A percentile compares a stretch with the other conserved stretches of the same genome.
phyloP scores from a whole-genome alignment of 345 rosid genomes.

The Gossypium bickii region DNA sequence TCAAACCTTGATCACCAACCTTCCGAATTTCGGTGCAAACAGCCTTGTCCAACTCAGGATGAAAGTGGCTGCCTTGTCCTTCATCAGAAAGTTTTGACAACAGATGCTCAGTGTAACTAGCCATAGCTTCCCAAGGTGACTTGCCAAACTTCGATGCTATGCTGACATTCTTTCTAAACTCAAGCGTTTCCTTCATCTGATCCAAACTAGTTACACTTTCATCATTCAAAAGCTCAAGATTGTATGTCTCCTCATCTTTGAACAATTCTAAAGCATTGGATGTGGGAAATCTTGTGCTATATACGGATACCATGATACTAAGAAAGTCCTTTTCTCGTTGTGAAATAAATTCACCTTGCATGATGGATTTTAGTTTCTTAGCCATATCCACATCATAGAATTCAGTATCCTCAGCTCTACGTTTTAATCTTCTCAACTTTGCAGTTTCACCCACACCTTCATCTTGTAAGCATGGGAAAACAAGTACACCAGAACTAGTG shows the following conservation, averaged over 20 bases:
- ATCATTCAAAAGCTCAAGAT: conserved; percentile 29
- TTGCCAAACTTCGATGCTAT: conserved; percentile 32
- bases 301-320: conserved; percentile 56
- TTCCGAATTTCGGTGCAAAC: conserved; percentile 54
- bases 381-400: conserved; percentile 38
- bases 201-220: conserved; percentile 30
- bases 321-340: conserved; percentile 95
- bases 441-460: conserved; percentile 93
- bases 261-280: conserved; percentile 46
- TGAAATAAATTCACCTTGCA: conserved; percentile 68
- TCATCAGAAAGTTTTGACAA: conserved; percentile 32
- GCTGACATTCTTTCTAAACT: conserved; percentile 31
- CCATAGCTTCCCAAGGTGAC: conserved; percentile 51
- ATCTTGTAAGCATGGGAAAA: conserved; percentile 61
- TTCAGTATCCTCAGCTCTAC: conserved; percentile 57
- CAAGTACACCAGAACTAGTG: conserved; percentile 63
- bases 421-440: conserved; percentile 67
- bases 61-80: conserved; percentile 24
- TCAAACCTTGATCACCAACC: conserved; percentile 93
- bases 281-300: conserved; percentile 36
- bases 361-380: conserved; percentile 54
- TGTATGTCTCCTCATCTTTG: conserved; percentile 34
- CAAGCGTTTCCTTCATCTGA: conserved; percentile 32
- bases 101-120: conserved; percentile 30
- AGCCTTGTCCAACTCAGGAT: conserved; percentile 47